Evolutionary conservation across 2,329 filamentous ascomycete species (phyloP).

Genomic region (Hymenoscyphus salicellus): DNA sequence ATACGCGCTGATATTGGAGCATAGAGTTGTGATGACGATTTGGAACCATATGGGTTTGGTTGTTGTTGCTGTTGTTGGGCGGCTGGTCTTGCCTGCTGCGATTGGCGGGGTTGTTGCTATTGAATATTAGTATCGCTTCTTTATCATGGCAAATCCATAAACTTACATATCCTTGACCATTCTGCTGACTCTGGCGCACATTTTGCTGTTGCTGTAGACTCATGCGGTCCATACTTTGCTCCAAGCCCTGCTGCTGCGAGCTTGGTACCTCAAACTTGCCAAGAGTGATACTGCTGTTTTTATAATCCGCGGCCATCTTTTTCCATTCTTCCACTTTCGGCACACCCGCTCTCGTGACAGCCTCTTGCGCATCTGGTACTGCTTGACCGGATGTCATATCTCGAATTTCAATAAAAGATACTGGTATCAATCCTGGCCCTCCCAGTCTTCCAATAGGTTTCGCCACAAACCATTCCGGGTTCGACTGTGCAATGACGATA

Average conservation of each 20-base stretch:
- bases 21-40: constrained; percentile 55
- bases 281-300: constrained; percentile 96
- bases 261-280: constrained; percentile 75
- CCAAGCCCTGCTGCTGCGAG: constrained; percentile 54
- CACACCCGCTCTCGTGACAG: constrained; percentile 83
- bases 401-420: constrained; percentile 93
- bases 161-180: constrained; percentile 48
- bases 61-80: constrained; percentile 28
- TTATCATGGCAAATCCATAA: neutral
- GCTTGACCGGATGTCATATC: constrained; percentile 87
- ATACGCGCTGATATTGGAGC: constrained; percentile 82
- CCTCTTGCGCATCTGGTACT: constrained; percentile 77
- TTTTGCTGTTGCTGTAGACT: constrained; percentile 65
- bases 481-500: constrained; percentile 97
- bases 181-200: constrained; percentile 47
- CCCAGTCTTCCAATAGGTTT: constrained; percentile 98
- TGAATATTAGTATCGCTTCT: constrained; percentile 8
- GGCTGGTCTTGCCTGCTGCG: constrained; percentile 26
- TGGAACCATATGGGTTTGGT: constrained; percentile 38
- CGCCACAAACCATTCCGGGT: constrained; percentile 98
- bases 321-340: constrained; percentile 98
- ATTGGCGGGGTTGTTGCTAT: constrained; percentile 27
- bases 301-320: constrained; percentile 98
- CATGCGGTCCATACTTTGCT: constrained; percentile 73
- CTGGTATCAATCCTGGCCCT: constrained; percentile 90